Evolutionary conservation across 23 red algal species (phyloP).

Genomic region (Gracilaria gracilis): DNA sequence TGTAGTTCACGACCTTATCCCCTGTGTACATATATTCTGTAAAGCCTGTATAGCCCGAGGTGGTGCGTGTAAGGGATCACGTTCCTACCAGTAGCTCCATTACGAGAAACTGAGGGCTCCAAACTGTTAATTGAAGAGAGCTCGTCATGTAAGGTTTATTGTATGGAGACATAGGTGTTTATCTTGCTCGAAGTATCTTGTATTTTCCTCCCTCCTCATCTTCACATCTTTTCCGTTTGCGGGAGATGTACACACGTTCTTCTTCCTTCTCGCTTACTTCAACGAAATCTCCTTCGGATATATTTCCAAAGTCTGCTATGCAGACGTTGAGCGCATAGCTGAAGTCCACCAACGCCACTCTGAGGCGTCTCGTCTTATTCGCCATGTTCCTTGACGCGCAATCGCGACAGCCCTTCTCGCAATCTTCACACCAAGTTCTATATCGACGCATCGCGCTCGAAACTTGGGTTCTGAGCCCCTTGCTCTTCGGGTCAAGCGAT

Average conservation of each 20-base stretch:
- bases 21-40: neutral
- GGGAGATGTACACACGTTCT: neutral
- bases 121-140: no score
- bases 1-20: neutral
- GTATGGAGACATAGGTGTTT: no score
- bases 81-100: no score
- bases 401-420: neutral
- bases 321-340: neutral
- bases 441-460: neutral
- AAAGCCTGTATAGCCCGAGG: slow-evolving; percentile 9
- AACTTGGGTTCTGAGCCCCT: neutral
- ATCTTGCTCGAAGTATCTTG: neutral
- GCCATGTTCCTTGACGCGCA: neutral
- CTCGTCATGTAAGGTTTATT: no score
- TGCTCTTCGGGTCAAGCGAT: neutral
- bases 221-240: neutral
- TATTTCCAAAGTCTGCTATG: neutral
- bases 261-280: neutral
- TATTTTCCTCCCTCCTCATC: neutral
- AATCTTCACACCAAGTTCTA: neutral
- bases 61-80: neutral
- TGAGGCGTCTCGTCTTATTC: neutral
- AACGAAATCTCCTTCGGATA: neutral
- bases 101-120: no score
- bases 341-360: neutral